Evolutionary conservation across 768 basidiomycete species (phyloP).

Genomic region (Lactifluus volemus): DNA sequence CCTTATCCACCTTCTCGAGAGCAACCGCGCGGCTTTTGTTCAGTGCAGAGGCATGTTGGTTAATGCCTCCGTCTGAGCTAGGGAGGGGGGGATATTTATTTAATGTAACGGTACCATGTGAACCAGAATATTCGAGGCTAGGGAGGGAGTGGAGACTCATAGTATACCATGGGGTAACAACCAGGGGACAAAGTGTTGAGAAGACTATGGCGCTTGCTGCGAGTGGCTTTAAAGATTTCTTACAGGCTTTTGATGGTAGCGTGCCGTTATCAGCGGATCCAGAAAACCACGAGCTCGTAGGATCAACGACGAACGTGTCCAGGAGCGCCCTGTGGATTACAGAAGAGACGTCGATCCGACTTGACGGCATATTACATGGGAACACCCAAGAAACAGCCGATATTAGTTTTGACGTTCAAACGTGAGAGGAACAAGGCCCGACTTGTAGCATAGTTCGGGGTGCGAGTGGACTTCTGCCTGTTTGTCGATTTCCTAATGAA

Average conservation of each 20-base stretch:
- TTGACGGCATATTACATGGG: not conserved
- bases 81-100: not conserved
- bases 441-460: not conserved
- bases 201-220: not conserved
- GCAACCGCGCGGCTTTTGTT: slow-evolving; percentile 73
- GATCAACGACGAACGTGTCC: slow-evolving; percentile 13
- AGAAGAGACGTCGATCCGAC: not conserved
- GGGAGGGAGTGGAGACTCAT: slow-evolving; percentile 10
- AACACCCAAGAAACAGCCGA: not conserved
- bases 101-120: not conserved
- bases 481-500: not conserved
- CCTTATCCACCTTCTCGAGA: slow-evolving; percentile 81
- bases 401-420: not conserved
- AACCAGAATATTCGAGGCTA: not conserved
- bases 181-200: not conserved
- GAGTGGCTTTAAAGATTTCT: not conserved
- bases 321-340: not conserved
- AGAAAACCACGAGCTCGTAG: not conserved
- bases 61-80: not conserved
- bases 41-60: slow-evolving; percentile 25
- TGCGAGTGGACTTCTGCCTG: not conserved
- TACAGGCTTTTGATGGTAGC: not conserved
- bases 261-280: slow-evolving; percentile 1
- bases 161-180: not conserved
- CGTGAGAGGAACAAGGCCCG: slow-evolving; percentile 2